phyloP scores from a whole-genome alignment of 495 filamentous ascomycete species.

The Pyrenula aspistea region DNA sequence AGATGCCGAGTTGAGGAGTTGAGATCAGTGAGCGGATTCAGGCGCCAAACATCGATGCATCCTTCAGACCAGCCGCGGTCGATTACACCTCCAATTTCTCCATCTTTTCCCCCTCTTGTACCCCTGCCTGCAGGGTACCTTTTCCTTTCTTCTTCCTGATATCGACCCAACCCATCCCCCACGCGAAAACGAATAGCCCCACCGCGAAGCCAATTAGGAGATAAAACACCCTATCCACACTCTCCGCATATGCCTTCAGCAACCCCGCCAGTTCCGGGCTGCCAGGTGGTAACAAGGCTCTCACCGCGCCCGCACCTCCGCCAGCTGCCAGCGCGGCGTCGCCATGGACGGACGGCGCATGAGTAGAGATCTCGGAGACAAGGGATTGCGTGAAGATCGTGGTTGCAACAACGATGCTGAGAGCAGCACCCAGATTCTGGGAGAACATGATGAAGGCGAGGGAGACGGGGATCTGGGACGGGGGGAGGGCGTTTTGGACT shows the following conservation, averaged over 20 bases:
- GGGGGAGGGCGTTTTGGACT: constrained; percentile 35
- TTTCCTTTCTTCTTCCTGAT: constrained; percentile 34
- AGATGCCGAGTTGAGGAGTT: too few species aligned
- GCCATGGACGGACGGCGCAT: constrained; percentile 25
- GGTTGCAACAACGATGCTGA: constrained; percentile 32
- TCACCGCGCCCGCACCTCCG: constrained; percentile 28
- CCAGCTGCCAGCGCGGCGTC: constrained; percentile 25
- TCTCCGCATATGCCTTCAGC: constrained; percentile 28
- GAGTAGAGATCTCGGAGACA: constrained; percentile 14
- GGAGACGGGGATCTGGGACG: constrained; percentile 31
- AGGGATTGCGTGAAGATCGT: constrained; percentile 38
- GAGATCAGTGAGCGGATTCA: too few species aligned
- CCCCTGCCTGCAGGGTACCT: too few species aligned
- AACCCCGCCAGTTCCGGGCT: constrained; percentile 17
- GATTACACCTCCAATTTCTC: too few species aligned
- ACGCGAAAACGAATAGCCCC: constrained; percentile 19
- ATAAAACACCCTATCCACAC: constrained; percentile 27
- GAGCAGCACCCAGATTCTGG: constrained; percentile 35
- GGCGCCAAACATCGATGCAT: too few species aligned
- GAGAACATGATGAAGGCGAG: constrained; percentile 38
- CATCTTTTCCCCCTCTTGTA: too few species aligned
- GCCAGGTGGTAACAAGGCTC: constrained; percentile 17
- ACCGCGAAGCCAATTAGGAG: constrained; percentile 18
- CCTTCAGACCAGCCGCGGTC: too few species aligned
- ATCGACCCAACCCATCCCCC: constrained; percentile 42